Evolutionary conservation across 1,284 basidiomycete species (phyloP).

Genomic region (Microbotryum saponariae): DNA sequence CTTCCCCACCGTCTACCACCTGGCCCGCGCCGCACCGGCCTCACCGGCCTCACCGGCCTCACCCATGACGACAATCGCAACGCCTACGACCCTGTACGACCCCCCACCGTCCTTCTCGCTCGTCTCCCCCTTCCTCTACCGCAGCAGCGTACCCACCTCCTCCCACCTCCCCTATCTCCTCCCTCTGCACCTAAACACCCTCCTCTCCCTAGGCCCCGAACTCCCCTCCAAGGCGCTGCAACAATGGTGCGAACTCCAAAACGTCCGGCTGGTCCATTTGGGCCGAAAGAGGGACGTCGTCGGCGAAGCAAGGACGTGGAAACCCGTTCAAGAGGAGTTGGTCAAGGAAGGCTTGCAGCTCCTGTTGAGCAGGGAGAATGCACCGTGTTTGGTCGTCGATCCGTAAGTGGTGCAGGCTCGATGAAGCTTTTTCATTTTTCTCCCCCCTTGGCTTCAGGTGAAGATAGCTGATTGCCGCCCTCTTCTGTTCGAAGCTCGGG

Average conservation of each 20-base stretch:
- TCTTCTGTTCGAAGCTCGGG: conserved; percentile 2
- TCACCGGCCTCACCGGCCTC: too few species aligned
- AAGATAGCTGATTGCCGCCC: background rate
- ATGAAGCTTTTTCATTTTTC: too few species aligned
- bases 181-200: background rate
- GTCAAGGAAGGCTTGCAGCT: conserved; percentile 10
- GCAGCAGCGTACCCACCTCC: background rate
- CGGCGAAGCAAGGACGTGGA: conserved; percentile 1
- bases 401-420: background rate
- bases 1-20: too few species aligned
- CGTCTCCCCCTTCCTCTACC: conserved; percentile 8
- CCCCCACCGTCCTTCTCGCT: conserved; percentile 3
- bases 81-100: background rate
- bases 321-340: conserved; percentile 6
- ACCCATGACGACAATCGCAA: too few species aligned
- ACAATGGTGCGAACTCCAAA: background rate
- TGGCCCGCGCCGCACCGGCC: too few species aligned
- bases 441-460: background rate
- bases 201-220: conserved; percentile 2
- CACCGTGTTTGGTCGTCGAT: conserved; percentile 11
- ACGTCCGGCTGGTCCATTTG: conserved; percentile 2
- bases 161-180: background rate
- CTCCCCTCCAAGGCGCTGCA: background rate
- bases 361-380: background rate
- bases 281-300: background rate